Conservation (phyloP, 257 asterid genomes). For the Ligustrum vulgare region DNA sequence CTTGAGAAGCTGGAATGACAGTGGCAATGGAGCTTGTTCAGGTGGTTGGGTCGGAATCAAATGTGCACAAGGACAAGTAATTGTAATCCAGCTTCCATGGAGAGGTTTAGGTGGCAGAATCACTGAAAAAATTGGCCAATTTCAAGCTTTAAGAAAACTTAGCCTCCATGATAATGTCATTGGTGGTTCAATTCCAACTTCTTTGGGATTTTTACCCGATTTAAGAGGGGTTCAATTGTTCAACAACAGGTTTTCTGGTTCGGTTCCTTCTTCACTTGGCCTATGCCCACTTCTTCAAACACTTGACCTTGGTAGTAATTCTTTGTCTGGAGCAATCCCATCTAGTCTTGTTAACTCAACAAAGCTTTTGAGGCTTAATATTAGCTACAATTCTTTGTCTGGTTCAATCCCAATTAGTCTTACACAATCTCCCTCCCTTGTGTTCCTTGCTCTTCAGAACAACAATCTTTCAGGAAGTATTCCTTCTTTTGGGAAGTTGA, state of each 20-base stretch:
- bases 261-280: constrained; percentile 79
- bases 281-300: constrained; percentile 71
- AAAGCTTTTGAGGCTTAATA: constrained; percentile 67
- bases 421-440: constrained; percentile 51
- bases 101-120: constrained; percentile 72
- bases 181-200: constrained; percentile 68
- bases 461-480: constrained; percentile 69
- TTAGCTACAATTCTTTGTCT: constrained; percentile 69
- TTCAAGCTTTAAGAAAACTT: constrained; percentile 79
- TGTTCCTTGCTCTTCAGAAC: constrained; percentile 55
- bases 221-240: constrained; percentile 88
- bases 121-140: constrained; percentile 72
- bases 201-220: constrained; percentile 70
- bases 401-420: constrained; percentile 65
- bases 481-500: constrained; percentile 61
- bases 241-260: constrained; percentile 73
- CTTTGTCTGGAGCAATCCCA: constrained; percentile 66
- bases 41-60: constrained; percentile 90
- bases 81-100: constrained; percentile 97
- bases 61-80: constrained; percentile 92
- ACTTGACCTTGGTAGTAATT: constrained; percentile 73
- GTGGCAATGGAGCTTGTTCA: constrained; percentile 85
- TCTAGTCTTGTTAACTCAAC: constrained; percentile 56
- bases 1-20: constrained; percentile 86
- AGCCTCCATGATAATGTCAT: constrained; percentile 89